phyloP scores from a whole-genome alignment of 2,329 filamentous ascomycete genomes.

The Claviceps sp. region DNA sequence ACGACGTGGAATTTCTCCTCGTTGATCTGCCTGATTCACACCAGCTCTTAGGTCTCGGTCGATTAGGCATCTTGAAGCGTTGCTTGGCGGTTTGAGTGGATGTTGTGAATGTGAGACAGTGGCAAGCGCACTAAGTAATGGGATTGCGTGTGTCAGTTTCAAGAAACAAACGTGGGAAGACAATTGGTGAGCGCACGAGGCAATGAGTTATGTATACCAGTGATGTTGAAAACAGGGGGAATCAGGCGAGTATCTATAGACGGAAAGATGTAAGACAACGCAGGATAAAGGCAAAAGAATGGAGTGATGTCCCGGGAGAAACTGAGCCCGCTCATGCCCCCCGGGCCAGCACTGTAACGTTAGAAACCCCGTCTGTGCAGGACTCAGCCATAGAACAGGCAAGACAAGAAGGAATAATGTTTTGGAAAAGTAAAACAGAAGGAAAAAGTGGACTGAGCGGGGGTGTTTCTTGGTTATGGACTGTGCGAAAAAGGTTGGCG shows the following conservation, averaged over 20 bases:
- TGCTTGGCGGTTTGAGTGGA: background rate
- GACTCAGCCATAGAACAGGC: background rate
- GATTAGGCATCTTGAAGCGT: background rate
- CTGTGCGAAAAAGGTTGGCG: slow-evolving; percentile 2
- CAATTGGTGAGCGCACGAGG: background rate
- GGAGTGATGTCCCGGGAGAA: background rate
- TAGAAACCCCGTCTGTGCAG: background rate
- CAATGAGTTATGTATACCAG: background rate
- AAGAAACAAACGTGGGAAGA: background rate
- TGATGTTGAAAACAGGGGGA: background rate
- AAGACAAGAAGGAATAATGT: background rate
- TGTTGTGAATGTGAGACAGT: background rate
- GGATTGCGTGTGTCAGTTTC: no score
- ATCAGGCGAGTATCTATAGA: background rate
- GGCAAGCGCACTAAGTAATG: background rate
- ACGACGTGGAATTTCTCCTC: slow-evolving; percentile 2
- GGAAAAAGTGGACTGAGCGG: background rate
- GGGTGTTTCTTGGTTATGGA: background rate
- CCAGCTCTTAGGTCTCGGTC: slow-evolving; percentile 2
- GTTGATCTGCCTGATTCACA: slow-evolving; percentile 1
- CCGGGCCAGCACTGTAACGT: background rate
- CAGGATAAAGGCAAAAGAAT: background rate
- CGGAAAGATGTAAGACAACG: no score
- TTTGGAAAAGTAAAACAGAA: background rate
- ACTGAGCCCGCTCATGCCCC: background rate